These are phyloP conservation scores for Solanum chacoense DNA, from an alignment of 305 asterid genomes.

Conservation along the genomic window DNA sequence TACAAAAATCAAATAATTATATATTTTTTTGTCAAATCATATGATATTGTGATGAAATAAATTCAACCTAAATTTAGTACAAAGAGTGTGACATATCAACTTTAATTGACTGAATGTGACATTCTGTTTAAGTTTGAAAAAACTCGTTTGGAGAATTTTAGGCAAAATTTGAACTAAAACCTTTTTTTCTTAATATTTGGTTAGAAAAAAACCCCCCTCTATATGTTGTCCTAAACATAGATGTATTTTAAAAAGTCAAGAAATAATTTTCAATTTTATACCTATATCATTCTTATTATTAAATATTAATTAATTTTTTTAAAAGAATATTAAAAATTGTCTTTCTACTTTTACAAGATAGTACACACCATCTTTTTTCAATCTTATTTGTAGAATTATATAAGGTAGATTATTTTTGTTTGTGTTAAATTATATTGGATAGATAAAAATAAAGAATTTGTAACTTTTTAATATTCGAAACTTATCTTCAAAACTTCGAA, in stretches of 20 bases:
- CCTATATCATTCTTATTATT: too few species aligned
- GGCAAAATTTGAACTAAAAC: background rate
- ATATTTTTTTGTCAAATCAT: background rate
- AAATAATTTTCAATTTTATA: too few species aligned
- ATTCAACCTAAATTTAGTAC: background rate
- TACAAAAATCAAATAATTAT: background rate
- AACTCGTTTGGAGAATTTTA: background rate
- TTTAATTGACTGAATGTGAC: background rate
- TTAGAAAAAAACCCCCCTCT: too few species aligned
- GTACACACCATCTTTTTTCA: too few species aligned
- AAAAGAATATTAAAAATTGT: too few species aligned
- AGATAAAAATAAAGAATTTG: background rate
- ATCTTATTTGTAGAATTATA: too few species aligned
- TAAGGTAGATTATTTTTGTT: too few species aligned
- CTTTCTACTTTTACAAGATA: too few species aligned
- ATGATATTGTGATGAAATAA: background rate
- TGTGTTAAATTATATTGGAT: too few species aligned
- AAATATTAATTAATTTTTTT: too few species aligned
- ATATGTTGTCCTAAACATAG: background rate
- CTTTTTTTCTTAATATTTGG: background rate
- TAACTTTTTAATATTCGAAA: background rate
- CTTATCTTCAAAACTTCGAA: background rate
- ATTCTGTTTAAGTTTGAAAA: background rate
- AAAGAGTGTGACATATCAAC: background rate
- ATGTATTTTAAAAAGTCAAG: background rate